These are phyloP conservation scores for Aspergillus neotritici DNA, from an alignment of 2,329 filamentous ascomycete species.

Conservation along the genomic window DNA sequence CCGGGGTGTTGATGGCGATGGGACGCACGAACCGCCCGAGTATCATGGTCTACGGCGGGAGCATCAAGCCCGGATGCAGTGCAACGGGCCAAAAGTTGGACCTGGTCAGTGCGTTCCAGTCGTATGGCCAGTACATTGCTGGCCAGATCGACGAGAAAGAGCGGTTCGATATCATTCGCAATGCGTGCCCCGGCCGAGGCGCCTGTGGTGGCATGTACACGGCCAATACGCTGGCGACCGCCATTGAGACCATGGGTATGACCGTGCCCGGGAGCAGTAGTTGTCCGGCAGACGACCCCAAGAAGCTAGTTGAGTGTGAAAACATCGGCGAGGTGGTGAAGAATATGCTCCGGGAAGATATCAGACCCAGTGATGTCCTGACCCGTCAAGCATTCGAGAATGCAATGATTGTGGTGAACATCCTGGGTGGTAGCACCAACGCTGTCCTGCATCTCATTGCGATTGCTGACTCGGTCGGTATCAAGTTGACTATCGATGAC, in stretches of 20 bases:
- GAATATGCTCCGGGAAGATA: slow-evolving; percentile 65
- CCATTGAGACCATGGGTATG: slow-evolving; percentile 64
- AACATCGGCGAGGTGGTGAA: slow-evolving; percentile 63
- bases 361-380: slow-evolving; percentile 67
- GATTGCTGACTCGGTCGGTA: slow-evolving; percentile 69
- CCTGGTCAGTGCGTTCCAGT: slow-evolving; percentile 91
- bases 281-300: slow-evolving; percentile 63
- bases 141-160: slow-evolving; percentile 10
- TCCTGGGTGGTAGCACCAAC: slow-evolving; percentile 75
- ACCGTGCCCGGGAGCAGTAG: slow-evolving; percentile 70
- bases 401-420: slow-evolving; percentile 71
- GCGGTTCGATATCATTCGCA: slow-evolving; percentile 10
- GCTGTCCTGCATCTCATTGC: slow-evolving; percentile 75
- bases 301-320: slow-evolving; percentile 65
- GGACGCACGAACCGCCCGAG: slow-evolving; percentile 83
- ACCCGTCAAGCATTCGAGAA: slow-evolving; percentile 72
- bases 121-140: slow-evolving; percentile 79
- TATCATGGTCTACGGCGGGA: slow-evolving; percentile 93
- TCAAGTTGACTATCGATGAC: slow-evolving; percentile 73
- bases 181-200: slow-evolving; percentile 61
- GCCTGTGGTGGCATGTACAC: slow-evolving; percentile 80
- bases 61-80: slow-evolving; percentile 81
- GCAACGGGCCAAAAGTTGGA: slow-evolving; percentile 64
- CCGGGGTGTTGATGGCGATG: slow-evolving; percentile 81
- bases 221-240: slow-evolving; percentile 64